Conservation (phyloP, 2,329 filamentous ascomycete species). For the Beauveria asiatica region DNA sequence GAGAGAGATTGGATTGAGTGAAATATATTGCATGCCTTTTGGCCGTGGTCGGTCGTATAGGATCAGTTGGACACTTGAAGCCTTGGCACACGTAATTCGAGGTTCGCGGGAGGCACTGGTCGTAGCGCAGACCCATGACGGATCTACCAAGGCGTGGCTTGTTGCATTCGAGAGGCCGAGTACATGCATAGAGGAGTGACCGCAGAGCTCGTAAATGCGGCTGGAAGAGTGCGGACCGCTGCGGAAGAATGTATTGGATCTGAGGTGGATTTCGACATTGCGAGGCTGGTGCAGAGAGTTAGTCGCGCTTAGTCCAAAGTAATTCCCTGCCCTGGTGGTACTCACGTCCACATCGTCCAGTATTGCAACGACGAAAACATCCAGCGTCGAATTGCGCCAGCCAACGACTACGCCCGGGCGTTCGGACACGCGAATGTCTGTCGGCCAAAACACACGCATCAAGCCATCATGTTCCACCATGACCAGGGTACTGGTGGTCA, state of each 20-base stretch:
- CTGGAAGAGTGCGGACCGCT: slow-evolving; percentile 71
- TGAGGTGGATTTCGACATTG: slow-evolving; percentile 81
- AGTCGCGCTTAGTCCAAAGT: neutral
- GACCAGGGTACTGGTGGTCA: slow-evolving; percentile 29
- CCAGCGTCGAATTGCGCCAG: slow-evolving; percentile 87
- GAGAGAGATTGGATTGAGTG: slow-evolving; percentile 77
- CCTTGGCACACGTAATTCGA: slow-evolving; percentile 61
- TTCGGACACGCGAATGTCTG: slow-evolving; percentile 65
- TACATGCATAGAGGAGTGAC: slow-evolving; percentile 73
- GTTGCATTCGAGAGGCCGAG: slow-evolving; percentile 70
- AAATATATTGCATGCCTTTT: slow-evolving; percentile 91
- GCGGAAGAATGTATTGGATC: slow-evolving; percentile 73
- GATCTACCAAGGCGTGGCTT: slow-evolving; percentile 44
- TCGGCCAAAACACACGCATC: slow-evolving; percentile 98
- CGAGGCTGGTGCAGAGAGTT: slow-evolving; percentile 44
- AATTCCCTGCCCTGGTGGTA: slow-evolving; percentile 9
- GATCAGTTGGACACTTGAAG: slow-evolving; percentile 74
- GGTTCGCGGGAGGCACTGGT: slow-evolving; percentile 51
- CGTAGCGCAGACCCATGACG: slow-evolving; percentile 59
- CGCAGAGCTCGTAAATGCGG: slow-evolving; percentile 78
- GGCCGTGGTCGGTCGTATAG: slow-evolving; percentile 82
- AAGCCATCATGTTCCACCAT: slow-evolving; percentile 75
- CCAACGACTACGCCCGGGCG: slow-evolving; percentile 82
- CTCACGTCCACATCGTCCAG: slow-evolving; percentile 84
- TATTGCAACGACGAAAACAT: slow-evolving; percentile 83